Evolutionary conservation across 2,329 filamentous ascomycete species (phyloP).

Genomic region (Rosellinia necatrix): DNA sequence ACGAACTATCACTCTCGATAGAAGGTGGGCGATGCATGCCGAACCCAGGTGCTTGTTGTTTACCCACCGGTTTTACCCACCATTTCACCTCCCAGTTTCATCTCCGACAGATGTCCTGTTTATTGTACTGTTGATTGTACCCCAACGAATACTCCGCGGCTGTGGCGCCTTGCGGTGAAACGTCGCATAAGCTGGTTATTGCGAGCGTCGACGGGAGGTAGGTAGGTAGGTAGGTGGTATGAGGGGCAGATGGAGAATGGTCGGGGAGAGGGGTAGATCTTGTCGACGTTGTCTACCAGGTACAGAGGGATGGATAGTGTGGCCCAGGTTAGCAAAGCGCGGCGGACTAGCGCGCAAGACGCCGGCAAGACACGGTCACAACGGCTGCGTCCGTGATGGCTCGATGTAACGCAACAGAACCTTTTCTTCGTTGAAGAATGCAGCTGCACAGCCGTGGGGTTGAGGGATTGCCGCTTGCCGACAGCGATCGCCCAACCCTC

Average conservation of each 20-base stretch:
- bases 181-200: conserved; percentile 17
- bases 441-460: conserved; percentile 31
- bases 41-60: too few relatives aligned
- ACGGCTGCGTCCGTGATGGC: conserved; percentile 27
- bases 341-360: conserved; percentile 17
- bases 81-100: too few relatives aligned
- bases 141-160: conserved; percentile 22
- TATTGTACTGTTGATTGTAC: too few relatives aligned
- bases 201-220: background rate
- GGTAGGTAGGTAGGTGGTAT: background rate
- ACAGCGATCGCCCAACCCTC: conserved; percentile 34
- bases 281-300: background rate
- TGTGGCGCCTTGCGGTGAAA: conserved; percentile 23
- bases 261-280: conserved; percentile 17
- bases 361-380: conserved; percentile 23
- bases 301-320: background rate
- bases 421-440: conserved; percentile 22
- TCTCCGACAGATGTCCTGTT: too few relatives aligned
- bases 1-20: background rate
- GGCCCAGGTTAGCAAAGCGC: conserved; percentile 10
- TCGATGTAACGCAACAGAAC: conserved; percentile 37
- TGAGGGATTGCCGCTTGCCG: conserved; percentile 35
- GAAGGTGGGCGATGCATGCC: background rate
- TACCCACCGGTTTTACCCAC: too few relatives aligned
- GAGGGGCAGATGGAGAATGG: conserved; percentile 10